Evolutionary conservation across 169 alveolate species (phyloP), one percentile per base, ranked within the genome.

Genomic region (Cryptosporidium ryanae): DNA sequence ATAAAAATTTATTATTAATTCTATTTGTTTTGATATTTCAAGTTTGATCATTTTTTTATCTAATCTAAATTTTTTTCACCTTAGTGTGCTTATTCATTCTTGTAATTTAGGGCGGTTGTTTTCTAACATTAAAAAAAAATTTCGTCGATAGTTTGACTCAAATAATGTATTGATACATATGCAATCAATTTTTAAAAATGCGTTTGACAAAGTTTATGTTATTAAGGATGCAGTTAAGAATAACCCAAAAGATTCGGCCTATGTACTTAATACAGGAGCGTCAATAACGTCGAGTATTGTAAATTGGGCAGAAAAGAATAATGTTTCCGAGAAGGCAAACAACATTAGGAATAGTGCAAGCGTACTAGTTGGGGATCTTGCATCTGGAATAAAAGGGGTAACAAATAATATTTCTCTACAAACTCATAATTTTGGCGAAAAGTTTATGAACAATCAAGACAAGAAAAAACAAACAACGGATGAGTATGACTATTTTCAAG

Each of bases 131-230:
- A 0, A 38, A 38, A 38, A 38, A 38, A 38, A 10, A 38, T 38
- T 38, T 38, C 8, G 8, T 38, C 8, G 13, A 10, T 38, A 10
- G 8, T 38, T 38, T 38, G 3, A 6, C 46, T 38, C 8, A 38
- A 38, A 38, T 38, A 38, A 76, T 76, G 87, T 18, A 61, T 49
- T 59, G 38, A 21, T 57, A 76, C 83, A 76, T 38, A 76, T 76
- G 87, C 87, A 76, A 44, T 76, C 87, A 1, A 59, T 76, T 32
- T 29, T 76, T 18, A 76, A 76, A 27, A 76, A 61, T 76, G 87
- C 87, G 50, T 59, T 76, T 38, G 87, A 76, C 25, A 76, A 59
- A 48, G 87, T 76, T 17, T 76, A 70, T 32, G 71, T 61, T 10
- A 59, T 76, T 25, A 76, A 76, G 71, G 87, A 76, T 29, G 87